Conservation (phyloP, 2,329 filamentous ascomycete species). For the Onygenales sp. region DNA sequence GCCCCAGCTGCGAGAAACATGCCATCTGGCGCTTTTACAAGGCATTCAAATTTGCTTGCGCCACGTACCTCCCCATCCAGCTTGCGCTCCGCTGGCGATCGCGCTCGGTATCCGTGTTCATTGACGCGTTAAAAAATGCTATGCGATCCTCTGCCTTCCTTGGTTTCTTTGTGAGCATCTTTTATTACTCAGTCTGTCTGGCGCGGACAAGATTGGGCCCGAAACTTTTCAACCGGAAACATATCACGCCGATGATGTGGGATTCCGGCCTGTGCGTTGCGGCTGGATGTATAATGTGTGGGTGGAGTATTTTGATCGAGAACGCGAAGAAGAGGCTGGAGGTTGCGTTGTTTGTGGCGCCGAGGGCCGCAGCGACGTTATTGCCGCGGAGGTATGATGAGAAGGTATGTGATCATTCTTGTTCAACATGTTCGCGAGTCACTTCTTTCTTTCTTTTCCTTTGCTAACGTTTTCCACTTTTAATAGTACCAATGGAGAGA, state of each 20-base stretch:
- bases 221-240: slow-evolving; percentile 49
- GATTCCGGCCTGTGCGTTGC: slow-evolving; percentile 57
- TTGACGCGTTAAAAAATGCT: slow-evolving; percentile 50
- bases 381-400: slow-evolving; percentile 60
- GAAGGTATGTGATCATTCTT: slow-evolving; percentile 24
- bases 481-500: slow-evolving; percentile 57
- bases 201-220: slow-evolving; percentile 66
- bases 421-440: neutral
- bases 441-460: slow-evolving; percentile 6
- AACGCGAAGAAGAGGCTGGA: slow-evolving; percentile 56
- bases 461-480: slow-evolving; percentile 9
- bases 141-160: slow-evolving; percentile 67
- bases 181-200: slow-evolving; percentile 80
- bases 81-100: slow-evolving; percentile 50
- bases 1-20: slow-evolving; percentile 59
- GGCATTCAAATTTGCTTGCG: slow-evolving; percentile 65
- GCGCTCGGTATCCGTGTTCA: slow-evolving; percentile 35
- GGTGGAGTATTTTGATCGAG: slow-evolving; percentile 74
- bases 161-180: slow-evolving; percentile 64
- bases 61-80: slow-evolving; percentile 68
- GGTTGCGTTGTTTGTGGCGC: slow-evolving; percentile 70
- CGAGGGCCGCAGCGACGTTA: slow-evolving; percentile 64
- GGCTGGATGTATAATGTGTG: slow-evolving; percentile 64
- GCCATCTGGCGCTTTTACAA: slow-evolving; percentile 57
- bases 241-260: slow-evolving; percentile 46